Conservation (phyloP, 2,329 filamentous ascomycete genomes). For the Aspergillus thermomutatus region DNA sequence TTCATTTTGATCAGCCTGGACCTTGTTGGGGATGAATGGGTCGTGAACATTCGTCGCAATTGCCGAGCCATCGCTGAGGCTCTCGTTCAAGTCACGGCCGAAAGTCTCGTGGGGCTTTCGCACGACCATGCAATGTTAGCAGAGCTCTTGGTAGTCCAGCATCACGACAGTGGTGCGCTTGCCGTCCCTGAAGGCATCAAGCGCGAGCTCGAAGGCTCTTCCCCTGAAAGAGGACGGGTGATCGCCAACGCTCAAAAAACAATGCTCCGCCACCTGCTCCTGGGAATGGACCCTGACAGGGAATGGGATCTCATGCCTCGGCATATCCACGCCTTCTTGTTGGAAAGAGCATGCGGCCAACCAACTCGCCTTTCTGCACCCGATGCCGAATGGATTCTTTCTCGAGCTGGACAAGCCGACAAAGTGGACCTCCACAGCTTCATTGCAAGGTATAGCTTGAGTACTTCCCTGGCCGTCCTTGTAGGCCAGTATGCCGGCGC, state of each 20-base stretch:
- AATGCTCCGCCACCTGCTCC: slow-evolving; percentile 10
- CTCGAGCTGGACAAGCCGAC: slow-evolving; percentile 12
- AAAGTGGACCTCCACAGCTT: not conserved
- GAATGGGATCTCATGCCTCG: slow-evolving; percentile 12
- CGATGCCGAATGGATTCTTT: slow-evolving; percentile 42
- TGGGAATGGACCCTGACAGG: slow-evolving; percentile 11
- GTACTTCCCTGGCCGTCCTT: not conserved
- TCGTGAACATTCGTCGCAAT: slow-evolving; percentile 30
- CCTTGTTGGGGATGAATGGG: slow-evolving; percentile 20
- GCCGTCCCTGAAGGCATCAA: slow-evolving; percentile 23
- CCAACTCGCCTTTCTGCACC: slow-evolving; percentile 37
- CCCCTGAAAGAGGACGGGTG: slow-evolving; percentile 28
- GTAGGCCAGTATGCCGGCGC: not conserved
- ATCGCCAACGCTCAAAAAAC: slow-evolving; percentile 9
- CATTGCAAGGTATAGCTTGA: not conserved
- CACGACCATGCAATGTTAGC: slow-evolving; percentile 36
- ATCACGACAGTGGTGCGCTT: slow-evolving; percentile 29
- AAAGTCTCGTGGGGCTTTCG: slow-evolving; percentile 32
- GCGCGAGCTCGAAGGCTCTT: slow-evolving; percentile 25
- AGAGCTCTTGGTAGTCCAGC: slow-evolving; percentile 22
- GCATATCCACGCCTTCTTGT: slow-evolving; percentile 7
- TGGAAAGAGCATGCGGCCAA: slow-evolving; percentile 44
- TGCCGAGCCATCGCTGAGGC: slow-evolving; percentile 39
- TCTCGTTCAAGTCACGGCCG: slow-evolving; percentile 35
- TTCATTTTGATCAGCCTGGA: slow-evolving; percentile 29